phyloP scores from a whole-genome alignment of 345 rosid genomes.

The Atalantia buxifolia region DNA sequence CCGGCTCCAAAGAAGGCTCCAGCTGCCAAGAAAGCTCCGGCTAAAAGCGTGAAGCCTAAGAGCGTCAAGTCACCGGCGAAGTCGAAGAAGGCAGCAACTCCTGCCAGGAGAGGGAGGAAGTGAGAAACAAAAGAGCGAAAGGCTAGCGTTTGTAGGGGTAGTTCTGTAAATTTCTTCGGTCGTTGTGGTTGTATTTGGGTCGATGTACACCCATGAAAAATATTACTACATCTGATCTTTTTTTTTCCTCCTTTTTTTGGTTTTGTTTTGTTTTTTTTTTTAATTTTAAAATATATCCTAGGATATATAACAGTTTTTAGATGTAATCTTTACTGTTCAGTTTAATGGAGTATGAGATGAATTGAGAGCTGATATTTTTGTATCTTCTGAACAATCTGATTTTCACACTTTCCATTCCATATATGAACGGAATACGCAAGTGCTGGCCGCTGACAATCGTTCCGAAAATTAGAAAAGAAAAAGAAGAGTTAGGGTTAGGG shows the following conservation, averaged over 20 bases:
- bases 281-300: not conserved
- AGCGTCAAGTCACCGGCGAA: slow-evolving; percentile 60
- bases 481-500: not conserved
- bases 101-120: slow-evolving; percentile 44
- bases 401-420: too few species aligned
- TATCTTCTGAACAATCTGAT: too few species aligned
- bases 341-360: slow-evolving; percentile 13
- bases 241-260: not conserved
- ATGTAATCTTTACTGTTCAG: slow-evolving; percentile 18
- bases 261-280: not conserved
- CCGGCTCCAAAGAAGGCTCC: slow-evolving; percentile 39
- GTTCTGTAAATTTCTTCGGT: slow-evolving; percentile 29
- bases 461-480: fast-evolving
- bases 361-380: not conserved
- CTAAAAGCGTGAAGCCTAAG: slow-evolving; percentile 47
- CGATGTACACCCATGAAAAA: slow-evolving; percentile 11
- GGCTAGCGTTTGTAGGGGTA: slow-evolving; percentile 23
- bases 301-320: slow-evolving; percentile 11
- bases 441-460: too few species aligned
- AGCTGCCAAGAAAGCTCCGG: slow-evolving; percentile 43
- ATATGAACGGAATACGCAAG: too few species aligned
- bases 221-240: slow-evolving; percentile 20
- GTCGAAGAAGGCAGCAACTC: slow-evolving; percentile 39
- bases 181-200: slow-evolving; percentile 18
- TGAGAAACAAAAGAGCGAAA: not conserved